These are phyloP conservation scores for Zasmidium cellare DNA, from an alignment of 2,329 filamentous ascomycete species.

Conservation along the genomic window DNA sequence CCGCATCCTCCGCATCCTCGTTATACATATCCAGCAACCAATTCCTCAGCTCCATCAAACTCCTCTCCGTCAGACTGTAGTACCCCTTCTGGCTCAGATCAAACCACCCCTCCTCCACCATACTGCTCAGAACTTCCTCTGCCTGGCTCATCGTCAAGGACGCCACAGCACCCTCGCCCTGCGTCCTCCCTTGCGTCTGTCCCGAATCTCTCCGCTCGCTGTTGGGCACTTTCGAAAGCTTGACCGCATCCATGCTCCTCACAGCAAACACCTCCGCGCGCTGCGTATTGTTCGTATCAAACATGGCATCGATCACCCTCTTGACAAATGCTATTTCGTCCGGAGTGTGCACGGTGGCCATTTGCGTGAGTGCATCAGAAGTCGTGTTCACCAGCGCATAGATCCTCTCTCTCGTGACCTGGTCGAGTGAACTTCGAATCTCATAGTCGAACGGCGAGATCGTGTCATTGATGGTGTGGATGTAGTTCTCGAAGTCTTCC, in stretches of 20 bases:
- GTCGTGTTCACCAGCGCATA: conserved; percentile 87
- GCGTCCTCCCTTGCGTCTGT: conserved; percentile 13
- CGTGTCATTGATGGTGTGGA: conserved; percentile 68
- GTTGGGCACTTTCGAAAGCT: conserved; percentile 56
- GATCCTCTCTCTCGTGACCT: conserved; percentile 62
- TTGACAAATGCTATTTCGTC: conserved; percentile 92
- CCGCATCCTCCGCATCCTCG: conserved; percentile 61
- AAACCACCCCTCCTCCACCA: conserved; percentile 83
- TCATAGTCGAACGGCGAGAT: conserved; percentile 84
- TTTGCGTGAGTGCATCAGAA: conserved; percentile 79
- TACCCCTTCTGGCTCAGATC: conserved; percentile 70
- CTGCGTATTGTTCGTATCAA: conserved; percentile 79
- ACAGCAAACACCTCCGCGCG: conserved; percentile 83
- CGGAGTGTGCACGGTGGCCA: conserved; percentile 75
- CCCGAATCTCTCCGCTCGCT: conserved; percentile 33
- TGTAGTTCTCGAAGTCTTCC: conserved; percentile 66
- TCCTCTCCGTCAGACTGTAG: conserved; percentile 74
- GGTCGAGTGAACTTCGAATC: conserved; percentile 73
- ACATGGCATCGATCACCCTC: conserved; percentile 85
- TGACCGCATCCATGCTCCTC: conserved; percentile 74
- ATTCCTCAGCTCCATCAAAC: conserved; percentile 77
- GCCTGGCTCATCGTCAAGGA: conserved; percentile 75
- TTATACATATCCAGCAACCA: conserved; percentile 94
- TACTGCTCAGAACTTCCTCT: conserved; percentile 65
- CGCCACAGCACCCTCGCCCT: conserved; percentile 17